These are phyloP conservation scores for Terana coerulea DNA, from an alignment of 768 basidiomycete species.

Conservation along the genomic window DNA sequence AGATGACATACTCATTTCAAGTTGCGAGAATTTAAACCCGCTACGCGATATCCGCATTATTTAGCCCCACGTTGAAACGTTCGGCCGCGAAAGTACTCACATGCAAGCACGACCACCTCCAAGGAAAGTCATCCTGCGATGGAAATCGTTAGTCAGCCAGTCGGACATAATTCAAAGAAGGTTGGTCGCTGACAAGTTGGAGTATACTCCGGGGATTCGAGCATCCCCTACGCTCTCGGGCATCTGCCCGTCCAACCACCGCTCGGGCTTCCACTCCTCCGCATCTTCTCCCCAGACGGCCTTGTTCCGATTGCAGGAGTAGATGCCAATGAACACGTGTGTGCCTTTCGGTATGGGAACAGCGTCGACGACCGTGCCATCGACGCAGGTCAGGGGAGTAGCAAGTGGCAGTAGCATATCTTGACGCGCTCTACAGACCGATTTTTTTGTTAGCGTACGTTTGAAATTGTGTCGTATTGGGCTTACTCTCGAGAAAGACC, in stretches of 20 bases:
- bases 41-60: not conserved
- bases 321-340: constrained; percentile 38
- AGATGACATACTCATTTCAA: constrained; percentile 17
- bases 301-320: constrained; percentile 44
- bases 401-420: constrained; percentile 60
- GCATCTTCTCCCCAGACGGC: constrained; percentile 60
- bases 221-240: constrained; percentile 17
- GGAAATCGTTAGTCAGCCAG: no score
- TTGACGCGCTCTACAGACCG: constrained; percentile 30
- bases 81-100: not conserved
- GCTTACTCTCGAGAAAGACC: constrained; percentile 25
- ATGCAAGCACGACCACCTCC: constrained; percentile 16
- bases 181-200: constrained; percentile 16
- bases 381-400: constrained; percentile 38
- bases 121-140: constrained; percentile 15
- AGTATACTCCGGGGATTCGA: constrained; percentile 19
- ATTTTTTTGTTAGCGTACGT: not conserved
- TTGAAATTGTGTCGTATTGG: not conserved
- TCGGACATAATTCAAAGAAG: no score
- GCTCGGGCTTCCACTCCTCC: constrained; percentile 54
- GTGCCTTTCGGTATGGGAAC: constrained; percentile 48
- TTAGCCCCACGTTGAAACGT: not conserved
- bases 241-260: constrained; percentile 45
- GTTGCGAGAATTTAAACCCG: constrained; percentile 17
- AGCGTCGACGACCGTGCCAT: constrained; percentile 36